Base-by-base conservation (phyloP, 495 filamentous ascomycete genomes). In the Xylaria venustula region DNA sequence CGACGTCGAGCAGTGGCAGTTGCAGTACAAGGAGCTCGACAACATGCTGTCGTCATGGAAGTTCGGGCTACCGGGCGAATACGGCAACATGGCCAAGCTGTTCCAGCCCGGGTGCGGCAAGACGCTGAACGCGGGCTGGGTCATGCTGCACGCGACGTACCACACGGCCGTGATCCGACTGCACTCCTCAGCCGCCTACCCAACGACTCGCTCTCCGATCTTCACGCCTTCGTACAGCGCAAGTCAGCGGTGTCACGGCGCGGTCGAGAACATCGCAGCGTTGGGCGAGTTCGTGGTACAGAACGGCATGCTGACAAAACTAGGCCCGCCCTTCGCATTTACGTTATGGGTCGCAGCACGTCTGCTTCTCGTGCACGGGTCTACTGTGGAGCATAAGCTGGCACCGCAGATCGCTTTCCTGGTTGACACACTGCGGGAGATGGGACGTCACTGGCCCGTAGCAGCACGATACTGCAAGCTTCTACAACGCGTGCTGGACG, bases 171-270 rank as follows among this genome's bases (percentile, higher is more conserved):
- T 95, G 8, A 95, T 96, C 63, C 86, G 92, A 17, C 81, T 96
- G 12, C 91, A 96, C 76, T 94, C 92, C n/a, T 93, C 90, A 3
- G 91, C 92, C 3, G 92, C 91, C 4, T 96, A 96, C 70, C 92
- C 92, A 22, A 93, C 91, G 17, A 92, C 88, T 14, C 80, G 90
- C 22, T 93, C 90, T 8, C 87, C 87, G 36, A 91, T 94, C 53
- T 96, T 96, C 75, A 90, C 88, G 0, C 89, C 91, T 1, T 93
- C 89, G 6, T 93, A 88, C 73, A 88, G 85, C 61, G 92, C 92
- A 8, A 87, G 85, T 48, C 90, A 95, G 71, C 81, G 88, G 17
- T 95, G 92, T 63, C 84, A 90, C 36, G 80, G 84, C 8, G 91
- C 92, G 3, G 92, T 93, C 22, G 90, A 95, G 66, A 92, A 91